A percentile compares a stretch with the other conserved stretches of the same genome.
Evolutionary conservation across 2,329 filamentous ascomycete species (phyloP).

Genomic region (Zymoseptoria brevis): DNA sequence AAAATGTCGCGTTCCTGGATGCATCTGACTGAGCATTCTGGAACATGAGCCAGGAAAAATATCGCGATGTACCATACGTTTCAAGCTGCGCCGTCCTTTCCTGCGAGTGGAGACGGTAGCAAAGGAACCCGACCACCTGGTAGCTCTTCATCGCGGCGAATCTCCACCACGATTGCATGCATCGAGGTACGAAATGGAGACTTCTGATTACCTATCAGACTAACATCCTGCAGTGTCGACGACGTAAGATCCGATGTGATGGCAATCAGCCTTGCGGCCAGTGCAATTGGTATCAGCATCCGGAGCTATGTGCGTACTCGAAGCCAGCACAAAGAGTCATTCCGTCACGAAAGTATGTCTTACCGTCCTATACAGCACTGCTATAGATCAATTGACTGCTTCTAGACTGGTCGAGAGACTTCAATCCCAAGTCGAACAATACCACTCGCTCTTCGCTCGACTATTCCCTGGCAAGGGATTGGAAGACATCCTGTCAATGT

Average conservation of each 20-base stretch:
- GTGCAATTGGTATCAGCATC: conserved; percentile 72
- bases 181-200: conserved; percentile 42
- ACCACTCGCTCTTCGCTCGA: conserved; percentile 35
- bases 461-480: conserved; percentile 38
- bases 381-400: conserved; percentile 25
- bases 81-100: not conserved
- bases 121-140: conserved; percentile 30
- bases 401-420: conserved; percentile 51
- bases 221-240: conserved; percentile 48
- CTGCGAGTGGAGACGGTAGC: conserved; percentile 10
- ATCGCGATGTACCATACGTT: not conserved
- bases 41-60: conserved; percentile 1
- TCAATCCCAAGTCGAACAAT: conserved; percentile 42
- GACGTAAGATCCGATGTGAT: conserved; percentile 77
- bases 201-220: not conserved
- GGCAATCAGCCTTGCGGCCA: conserved; percentile 74
- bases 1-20: not conserved
- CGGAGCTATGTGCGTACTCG: conserved; percentile 71
- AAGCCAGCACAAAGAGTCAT: conserved; percentile 70
- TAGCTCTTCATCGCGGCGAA: conserved; percentile 32
- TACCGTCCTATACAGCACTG: not conserved
- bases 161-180: conserved; percentile 54
- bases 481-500: conserved; percentile 33
- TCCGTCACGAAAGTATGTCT: conserved; percentile 64
- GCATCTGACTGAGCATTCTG: not conserved